Evolutionary conservation across 257 asterid species (phyloP).

Genomic region (Parsonsia alboflavescens): DNA sequence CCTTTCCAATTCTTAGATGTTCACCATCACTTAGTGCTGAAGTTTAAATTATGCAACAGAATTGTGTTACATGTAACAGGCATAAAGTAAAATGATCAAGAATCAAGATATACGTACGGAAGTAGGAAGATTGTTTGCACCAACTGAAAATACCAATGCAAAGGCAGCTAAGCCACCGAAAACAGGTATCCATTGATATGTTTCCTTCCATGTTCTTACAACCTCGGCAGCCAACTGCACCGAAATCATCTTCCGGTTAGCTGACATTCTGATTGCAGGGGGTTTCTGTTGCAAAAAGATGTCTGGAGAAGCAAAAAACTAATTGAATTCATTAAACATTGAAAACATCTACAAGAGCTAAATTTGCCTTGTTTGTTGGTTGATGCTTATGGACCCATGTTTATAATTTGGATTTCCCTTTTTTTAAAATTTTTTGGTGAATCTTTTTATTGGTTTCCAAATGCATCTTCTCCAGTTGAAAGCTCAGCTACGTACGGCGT

Average conservation of each 20-base stretch:
- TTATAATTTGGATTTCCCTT: background rate
- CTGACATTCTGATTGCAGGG: background rate
- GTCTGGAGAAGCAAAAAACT: background rate
- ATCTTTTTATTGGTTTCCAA: background rate
- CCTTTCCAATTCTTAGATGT: background rate
- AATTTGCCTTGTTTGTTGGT: background rate
- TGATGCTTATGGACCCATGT: background rate
- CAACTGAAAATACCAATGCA: background rate
- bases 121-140: conserved; percentile 11
- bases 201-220: conserved; percentile 4
- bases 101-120: background rate
- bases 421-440: no score
- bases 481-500: conserved; percentile 1
- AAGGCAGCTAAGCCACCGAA: conserved; percentile 5
- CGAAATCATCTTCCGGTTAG: conserved; percentile 8
- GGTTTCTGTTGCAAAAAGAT: background rate
- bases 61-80: no score
- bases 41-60: background rate
- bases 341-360: background rate
- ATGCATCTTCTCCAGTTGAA: background rate
- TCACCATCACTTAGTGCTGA: background rate
- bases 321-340: background rate
- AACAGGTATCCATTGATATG: conserved; percentile 5
- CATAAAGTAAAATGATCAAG: background rate
- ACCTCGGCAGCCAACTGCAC: background rate